A percentile compares a stretch with the other conserved stretches of the same genome.
Evolutionary conservation across 2,329 filamentous ascomycete genomes (phyloP).

Genomic region (Penicillium sp.): DNA sequence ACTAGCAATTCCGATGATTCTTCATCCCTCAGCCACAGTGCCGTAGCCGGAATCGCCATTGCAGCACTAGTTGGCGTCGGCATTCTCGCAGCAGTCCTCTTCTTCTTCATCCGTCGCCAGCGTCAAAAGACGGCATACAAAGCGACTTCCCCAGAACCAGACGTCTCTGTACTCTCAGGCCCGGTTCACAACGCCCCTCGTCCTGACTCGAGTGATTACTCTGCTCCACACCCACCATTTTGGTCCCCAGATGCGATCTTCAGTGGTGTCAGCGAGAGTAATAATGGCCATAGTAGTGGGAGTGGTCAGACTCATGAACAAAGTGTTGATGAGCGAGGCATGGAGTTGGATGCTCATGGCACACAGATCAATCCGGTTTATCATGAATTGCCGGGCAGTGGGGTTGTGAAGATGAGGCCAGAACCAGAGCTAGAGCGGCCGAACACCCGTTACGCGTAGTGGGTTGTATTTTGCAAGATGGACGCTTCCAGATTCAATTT

Average conservation of each 20-base stretch:
- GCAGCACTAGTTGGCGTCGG: conserved; percentile 18
- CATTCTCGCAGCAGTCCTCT: conserved; percentile 13
- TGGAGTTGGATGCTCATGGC: conserved; percentile 18
- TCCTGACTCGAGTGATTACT: conserved; percentile 8
- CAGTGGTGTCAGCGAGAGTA: neutral
- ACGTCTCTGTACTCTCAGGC: conserved; percentile 18
- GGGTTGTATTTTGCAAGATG: neutral
- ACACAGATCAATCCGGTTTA: conserved; percentile 21
- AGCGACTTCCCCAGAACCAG: conserved; percentile 14
- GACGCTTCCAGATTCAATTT: neutral
- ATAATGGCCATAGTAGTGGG: conserved; percentile 9
- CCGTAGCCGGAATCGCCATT: conserved; percentile 24
- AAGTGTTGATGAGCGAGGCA: conserved; percentile 9
- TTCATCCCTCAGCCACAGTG: conserved; percentile 16
- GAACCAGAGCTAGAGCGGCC: neutral
- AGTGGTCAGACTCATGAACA: conserved; percentile 9
- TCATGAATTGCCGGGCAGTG: conserved; percentile 14
- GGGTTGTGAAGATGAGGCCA: neutral
- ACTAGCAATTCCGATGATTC: neutral
- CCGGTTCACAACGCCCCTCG: conserved; percentile 16
- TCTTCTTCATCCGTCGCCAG: conserved; percentile 22
- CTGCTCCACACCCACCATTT: conserved; percentile 8
- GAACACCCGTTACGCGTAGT: neutral
- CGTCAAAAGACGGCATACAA: conserved; percentile 18
- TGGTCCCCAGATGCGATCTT: conserved; percentile 21